phyloP scores from a whole-genome alignment of 441 rosid species.

The Gossypium lobatum region DNA sequence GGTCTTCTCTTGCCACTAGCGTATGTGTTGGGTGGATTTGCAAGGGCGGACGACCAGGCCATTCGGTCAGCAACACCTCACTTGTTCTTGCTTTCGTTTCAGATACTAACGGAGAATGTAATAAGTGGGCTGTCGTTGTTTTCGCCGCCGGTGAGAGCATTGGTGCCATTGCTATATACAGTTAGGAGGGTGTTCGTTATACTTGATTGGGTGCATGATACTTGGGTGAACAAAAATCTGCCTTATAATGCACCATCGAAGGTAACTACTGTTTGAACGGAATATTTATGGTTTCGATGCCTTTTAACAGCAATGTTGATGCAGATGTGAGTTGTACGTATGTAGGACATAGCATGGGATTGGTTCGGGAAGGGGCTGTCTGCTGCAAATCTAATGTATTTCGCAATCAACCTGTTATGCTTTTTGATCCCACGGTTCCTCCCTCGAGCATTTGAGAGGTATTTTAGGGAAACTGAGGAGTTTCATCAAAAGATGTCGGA shows the following conservation, averaged over 20 bases:
- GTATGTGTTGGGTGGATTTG: slow-evolving; percentile 83
- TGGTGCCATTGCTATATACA: slow-evolving; percentile 72
- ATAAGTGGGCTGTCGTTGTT: slow-evolving; percentile 64
- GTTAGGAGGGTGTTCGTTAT: slow-evolving; percentile 69
- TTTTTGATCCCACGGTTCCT: slow-evolving; percentile 78
- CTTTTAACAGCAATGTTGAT: neutral
- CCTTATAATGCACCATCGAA: slow-evolving; percentile 41
- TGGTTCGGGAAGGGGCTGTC: slow-evolving; percentile 79
- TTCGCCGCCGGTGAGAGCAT: slow-evolving; percentile 75
- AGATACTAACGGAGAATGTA: slow-evolving; percentile 76
- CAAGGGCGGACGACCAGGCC: slow-evolving; percentile 72
- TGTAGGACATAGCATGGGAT: slow-evolving; percentile 59
- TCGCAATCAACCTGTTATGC: slow-evolving; percentile 55
- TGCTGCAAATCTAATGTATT: slow-evolving; percentile 48
- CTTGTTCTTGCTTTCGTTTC: slow-evolving; percentile 74
- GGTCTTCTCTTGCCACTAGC: slow-evolving; percentile 83
- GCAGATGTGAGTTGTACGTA: neutral
- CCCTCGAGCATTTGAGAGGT: slow-evolving; percentile 72
- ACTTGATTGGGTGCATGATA: slow-evolving; percentile 61
- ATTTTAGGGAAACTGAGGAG: slow-evolving; percentile 56
- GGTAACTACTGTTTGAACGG: slow-evolving; percentile 26
- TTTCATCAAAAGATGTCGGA: slow-evolving; percentile 42
- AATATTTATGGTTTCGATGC: neutral
- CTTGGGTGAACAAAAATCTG: slow-evolving; percentile 64
- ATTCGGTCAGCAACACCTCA: slow-evolving; percentile 81